Base-by-base conservation (phyloP, 352 stramenopile genomes). In the Pilasporangium apinafurcum region DNA sequence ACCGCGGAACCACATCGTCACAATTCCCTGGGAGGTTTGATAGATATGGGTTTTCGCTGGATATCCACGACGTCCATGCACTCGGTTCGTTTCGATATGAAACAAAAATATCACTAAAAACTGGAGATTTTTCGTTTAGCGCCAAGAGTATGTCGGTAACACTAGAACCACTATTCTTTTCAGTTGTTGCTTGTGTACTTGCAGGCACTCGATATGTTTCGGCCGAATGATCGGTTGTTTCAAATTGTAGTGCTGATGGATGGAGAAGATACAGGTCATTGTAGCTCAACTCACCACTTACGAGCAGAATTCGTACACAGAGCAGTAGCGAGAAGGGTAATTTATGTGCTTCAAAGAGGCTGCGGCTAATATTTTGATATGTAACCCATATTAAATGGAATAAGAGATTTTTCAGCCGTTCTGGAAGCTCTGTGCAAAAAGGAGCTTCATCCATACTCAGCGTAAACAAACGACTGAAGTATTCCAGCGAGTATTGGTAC, bases 401-500 rank as follows among this genome's bases (percentile, higher is more conserved):
- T n/a, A 63, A 55, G 0, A 92, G 49, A 10, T 48, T 65, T 7
- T 59, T 47, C 3, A 92, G 47, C 12, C 78, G 66, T 20, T 48
- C 48, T 0, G 60, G 41, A 0, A 90, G 33, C 2, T 59, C 41
- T 1, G 24, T 55, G 8, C 62, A 61, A 2, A 47, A 14, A 9
- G 61, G 56, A 8, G 60, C 66, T 13, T 71, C 61, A 14, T 71
- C 56, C 9, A 91, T 37, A 21, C 75, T 91, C 24, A 56, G 36
- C 25, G 66, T 82, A 26, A 92, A 91, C 6, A 90, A 48, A 9
- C 62, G 61, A 26, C 55, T 57, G 27, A 89, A 89, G 48, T 84
- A 87, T 27, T 83, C 68, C 20, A 92, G 62, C 5, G 78, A 90
- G 26, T 83, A 87, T 41, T 92, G 78, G 24, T 92, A 91, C 78